These are phyloP conservation scores for Ogataea siamensis DNA, from an alignment of 805 yeast species.

Conservation along the genomic window DNA sequence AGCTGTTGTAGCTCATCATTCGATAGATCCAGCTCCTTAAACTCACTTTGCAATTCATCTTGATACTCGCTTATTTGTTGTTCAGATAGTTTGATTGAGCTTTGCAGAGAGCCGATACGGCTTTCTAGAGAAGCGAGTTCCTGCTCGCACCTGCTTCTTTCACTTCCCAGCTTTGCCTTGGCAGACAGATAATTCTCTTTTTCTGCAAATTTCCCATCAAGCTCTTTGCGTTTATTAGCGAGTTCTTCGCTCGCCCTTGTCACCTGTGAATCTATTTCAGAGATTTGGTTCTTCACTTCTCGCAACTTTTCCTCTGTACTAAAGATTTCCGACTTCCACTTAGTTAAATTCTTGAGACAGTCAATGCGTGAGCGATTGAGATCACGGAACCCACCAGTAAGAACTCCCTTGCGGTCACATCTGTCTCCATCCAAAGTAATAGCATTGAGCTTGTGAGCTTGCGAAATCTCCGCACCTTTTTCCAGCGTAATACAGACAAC, in stretches of 20 bases:
- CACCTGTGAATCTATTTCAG: slow-evolving; percentile 48
- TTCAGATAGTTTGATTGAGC: slow-evolving; percentile 34
- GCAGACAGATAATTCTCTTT: slow-evolving; percentile 45
- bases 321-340: slow-evolving; percentile 49
- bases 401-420: slow-evolving; percentile 77
- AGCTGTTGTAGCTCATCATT: slow-evolving; percentile 47
- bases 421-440: slow-evolving; percentile 92
- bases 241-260: slow-evolving; percentile 48
- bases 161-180: slow-evolving; percentile 40
- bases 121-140: slow-evolving; percentile 37
- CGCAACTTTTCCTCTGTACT: slow-evolving; percentile 39
- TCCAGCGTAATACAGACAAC: slow-evolving; percentile 72
- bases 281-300: slow-evolving; percentile 39
- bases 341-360: slow-evolving; percentile 54
- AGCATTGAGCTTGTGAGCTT: slow-evolving; percentile 59
- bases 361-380: slow-evolving; percentile 67
- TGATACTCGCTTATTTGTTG: slow-evolving; percentile 43
- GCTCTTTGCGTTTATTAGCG: slow-evolving; percentile 34
- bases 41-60: slow-evolving; percentile 51
- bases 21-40: slow-evolving; percentile 48
- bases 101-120: slow-evolving; percentile 36
- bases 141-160: slow-evolving; percentile 43
- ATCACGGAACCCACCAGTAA: slow-evolving; percentile 87
- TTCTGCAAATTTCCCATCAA: slow-evolving; percentile 43
- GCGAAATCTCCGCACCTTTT: slow-evolving; percentile 66